A percentile compares a stretch with the other conserved stretches of the same genome.
phyloP scores from a whole-genome alignment of 2,329 filamentous ascomycete genomes.

The Graphiopsis chlorocephala region DNA sequence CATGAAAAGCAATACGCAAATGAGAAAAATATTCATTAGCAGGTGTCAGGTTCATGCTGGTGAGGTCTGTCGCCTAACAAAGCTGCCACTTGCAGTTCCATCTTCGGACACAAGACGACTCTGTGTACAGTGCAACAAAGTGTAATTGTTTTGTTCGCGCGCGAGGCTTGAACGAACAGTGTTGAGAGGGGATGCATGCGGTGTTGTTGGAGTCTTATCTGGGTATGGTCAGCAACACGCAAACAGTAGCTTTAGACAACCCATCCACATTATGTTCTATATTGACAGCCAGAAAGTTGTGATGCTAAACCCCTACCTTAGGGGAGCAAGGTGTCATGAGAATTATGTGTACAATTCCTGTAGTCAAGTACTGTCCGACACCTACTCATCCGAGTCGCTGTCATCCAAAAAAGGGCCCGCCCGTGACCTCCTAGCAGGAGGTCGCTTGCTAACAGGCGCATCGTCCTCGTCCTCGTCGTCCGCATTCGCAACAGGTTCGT shows the following conservation, averaged over 20 bases:
- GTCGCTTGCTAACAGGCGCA: constrained; percentile 35
- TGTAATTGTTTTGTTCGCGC: too few species aligned
- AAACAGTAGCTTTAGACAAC: too few species aligned
- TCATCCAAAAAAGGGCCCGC: constrained; percentile 47
- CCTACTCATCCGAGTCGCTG: constrained; percentile 25
- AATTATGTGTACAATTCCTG: not conserved
- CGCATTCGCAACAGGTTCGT: constrained; percentile 22
- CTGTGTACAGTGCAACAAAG: too few species aligned
- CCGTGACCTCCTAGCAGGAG: constrained; percentile 35
- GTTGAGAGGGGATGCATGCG: too few species aligned
- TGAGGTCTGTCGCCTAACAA: not conserved
- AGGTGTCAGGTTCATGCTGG: not conserved
- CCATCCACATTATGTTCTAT: too few species aligned
- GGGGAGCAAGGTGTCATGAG: not conserved
- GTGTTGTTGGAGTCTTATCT: too few species aligned
- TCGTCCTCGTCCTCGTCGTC: constrained; percentile 39
- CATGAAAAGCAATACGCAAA: not conserved
- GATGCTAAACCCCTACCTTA: too few species aligned
- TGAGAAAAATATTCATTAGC: not conserved
- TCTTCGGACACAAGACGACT: too few species aligned
- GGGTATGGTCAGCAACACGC: too few species aligned
- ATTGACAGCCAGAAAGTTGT: too few species aligned
- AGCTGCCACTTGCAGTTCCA: not conserved
- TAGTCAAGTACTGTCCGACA: not conserved
- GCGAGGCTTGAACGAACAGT: too few species aligned